Evolutionary conservation across 495 filamentous ascomycete genomes (phyloP).

Genomic region (Penicillium riverlandense): DNA sequence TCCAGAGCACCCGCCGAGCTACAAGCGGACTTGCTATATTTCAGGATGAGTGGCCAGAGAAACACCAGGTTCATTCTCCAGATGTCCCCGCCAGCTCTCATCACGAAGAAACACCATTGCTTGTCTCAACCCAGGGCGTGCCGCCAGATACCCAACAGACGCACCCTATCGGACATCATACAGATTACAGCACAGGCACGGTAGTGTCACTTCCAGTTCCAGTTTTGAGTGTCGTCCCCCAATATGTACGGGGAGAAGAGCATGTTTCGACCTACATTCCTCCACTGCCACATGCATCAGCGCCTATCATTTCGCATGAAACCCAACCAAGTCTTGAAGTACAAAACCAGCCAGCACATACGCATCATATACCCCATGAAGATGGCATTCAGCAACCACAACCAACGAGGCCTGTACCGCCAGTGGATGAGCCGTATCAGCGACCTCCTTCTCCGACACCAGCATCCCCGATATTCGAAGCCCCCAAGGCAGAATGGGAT

Average conservation of each 20-base stretch:
- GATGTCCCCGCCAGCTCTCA: neutral
- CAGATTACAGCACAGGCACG: no score
- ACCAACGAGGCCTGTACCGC: slow-evolving; percentile 30
- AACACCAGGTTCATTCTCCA: slow-evolving; percentile 1
- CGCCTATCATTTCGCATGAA: slow-evolving; percentile 1
- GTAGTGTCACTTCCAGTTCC: slow-evolving; percentile 1
- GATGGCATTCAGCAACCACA: slow-evolving; percentile 20
- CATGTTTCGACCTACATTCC: slow-evolving; percentile 30
- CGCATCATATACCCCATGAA: slow-evolving; percentile 4
- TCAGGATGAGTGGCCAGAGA: neutral
- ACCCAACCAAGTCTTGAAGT: slow-evolving; percentile 5
- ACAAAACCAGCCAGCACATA: neutral
- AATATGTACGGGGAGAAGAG: slow-evolving; percentile 41
- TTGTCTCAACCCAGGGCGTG: neutral
- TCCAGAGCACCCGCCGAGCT: no score
- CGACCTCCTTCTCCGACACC: slow-evolving; percentile 35
- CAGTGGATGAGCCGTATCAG: slow-evolving; percentile 14
- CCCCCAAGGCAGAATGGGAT: slow-evolving; percentile 60
- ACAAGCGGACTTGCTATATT: no score
- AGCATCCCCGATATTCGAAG: slow-evolving; percentile 30
- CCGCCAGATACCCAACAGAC: no score
- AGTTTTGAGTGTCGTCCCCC: slow-evolving; percentile 32
- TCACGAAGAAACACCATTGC: slow-evolving; percentile 2
- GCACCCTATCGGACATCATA: no score
- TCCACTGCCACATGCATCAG: slow-evolving; percentile 7